Base-by-base conservation (phyloP, 768 basidiomycete species). In the Hygrophorus pudorinus region DNA sequence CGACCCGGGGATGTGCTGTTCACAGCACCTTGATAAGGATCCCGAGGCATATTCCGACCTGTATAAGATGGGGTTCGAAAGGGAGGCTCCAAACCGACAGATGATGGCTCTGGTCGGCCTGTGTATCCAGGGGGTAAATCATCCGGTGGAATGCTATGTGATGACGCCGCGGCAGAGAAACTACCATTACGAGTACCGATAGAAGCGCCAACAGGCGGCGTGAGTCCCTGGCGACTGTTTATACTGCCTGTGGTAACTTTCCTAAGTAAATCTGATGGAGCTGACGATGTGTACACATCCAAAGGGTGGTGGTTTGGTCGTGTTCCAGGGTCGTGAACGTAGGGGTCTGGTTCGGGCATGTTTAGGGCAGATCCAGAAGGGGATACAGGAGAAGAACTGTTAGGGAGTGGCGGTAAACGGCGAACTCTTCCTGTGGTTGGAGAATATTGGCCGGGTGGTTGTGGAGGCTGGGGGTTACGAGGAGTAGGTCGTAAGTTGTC, bases 401-500 rank as follows among this genome's bases (percentile, higher is more conserved):
- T 63, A 28, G 72, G 72, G 6, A 70, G 71, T 20, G 68, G 70
- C 5, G 72, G 72, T 28, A 74, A 58, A 34, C 66, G 65, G 41
- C 71, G 63, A 35, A 59, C 40, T 21, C 31, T 24, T 40, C 46
- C 43, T 50, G 40, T 53, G 45, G 58, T 53, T 38, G 61, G 24
- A 3, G 24, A 24, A 24, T 44, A 52, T 54, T 56, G 47, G 57
- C 49, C 61, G 59, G 27, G 53, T 46, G 43, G 40, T 24, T 10
- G 44, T 35, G n/a, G 50, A 48, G 53, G 47, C 42, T 35, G 59
- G 38, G 20, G 49, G 45, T 39, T 54, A 34, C 16, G 46, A 34
- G 35, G 42, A 34, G 41, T 38, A 46, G 28, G n/a, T 28, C 50
- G 50, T 28, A 50, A 29, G 45, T 1, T 20, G 28, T 39, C 44